Evolutionary conservation across 1,284 basidiomycete genomes (phyloP).

Genomic region (Sporisorium scitamineum): DNA sequence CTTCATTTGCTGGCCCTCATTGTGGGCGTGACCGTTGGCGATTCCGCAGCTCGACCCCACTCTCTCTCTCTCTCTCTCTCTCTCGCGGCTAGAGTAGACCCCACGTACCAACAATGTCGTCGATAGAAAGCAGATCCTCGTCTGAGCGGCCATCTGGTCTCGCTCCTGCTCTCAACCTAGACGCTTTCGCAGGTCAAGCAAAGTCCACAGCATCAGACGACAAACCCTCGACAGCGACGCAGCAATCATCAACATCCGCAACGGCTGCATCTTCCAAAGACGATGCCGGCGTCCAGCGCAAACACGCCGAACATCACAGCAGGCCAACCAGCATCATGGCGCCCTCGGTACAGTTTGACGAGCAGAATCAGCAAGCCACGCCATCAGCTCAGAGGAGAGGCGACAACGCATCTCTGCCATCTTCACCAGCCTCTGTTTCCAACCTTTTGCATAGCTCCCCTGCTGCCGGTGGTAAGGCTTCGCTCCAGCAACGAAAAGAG

Average conservation of each 20-base stretch:
- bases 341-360: conserved; percentile 52
- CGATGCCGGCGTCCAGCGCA: conserved; percentile 25
- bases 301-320: conserved; percentile 24
- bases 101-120: conserved; percentile 13
- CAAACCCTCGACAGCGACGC: background rate
- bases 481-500: conserved; percentile 13
- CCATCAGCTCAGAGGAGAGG: conserved; percentile 33
- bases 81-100: background rate
- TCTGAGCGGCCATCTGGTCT: conserved; percentile 15
- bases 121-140: conserved; percentile 11
- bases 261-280: conserved; percentile 12
- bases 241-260: conserved; percentile 5
- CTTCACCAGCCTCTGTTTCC: conserved; percentile 21
- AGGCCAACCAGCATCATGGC: conserved; percentile 30
- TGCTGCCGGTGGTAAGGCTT: conserved; percentile 2
- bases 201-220: conserved; percentile 3
- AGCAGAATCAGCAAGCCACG: conserved; percentile 40
- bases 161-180: conserved; percentile 19
- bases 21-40: background rate
- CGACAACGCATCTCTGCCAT: conserved; percentile 30
- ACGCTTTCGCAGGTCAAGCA: background rate
- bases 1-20: background rate
- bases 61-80: too few species aligned
- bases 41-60: background rate
- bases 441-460: conserved; percentile 17